Evolutionary conservation across 2,329 filamentous ascomycete genomes (phyloP).

Genomic region (Lecanosticta acicola): DNA sequence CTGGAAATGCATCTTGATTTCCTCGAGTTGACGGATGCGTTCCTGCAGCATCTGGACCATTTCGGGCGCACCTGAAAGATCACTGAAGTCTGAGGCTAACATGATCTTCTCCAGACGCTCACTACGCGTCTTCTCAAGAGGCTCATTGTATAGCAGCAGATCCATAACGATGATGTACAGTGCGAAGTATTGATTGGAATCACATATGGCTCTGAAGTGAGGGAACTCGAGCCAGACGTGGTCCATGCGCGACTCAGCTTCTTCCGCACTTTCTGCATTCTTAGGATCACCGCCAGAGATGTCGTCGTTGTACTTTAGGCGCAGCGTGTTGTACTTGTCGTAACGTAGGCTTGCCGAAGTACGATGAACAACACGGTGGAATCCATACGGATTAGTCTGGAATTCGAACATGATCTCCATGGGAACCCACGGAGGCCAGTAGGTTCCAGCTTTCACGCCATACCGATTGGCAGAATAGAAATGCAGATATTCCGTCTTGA

Average conservation of each 20-base stretch:
- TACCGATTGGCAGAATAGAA: conserved; percentile 94
- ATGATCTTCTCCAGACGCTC: conserved; percentile 98
- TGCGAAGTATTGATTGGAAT: conserved; percentile 94
- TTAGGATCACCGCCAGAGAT: conserved; percentile 59
- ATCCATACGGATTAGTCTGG: conserved; percentile 88
- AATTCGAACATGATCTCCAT: conserved; percentile 99
- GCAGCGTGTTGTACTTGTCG: conserved; percentile 96
- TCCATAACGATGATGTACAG: conserved; percentile 98
- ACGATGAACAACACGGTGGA: conserved; percentile 92
- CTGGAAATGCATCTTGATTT: conserved; percentile 95
- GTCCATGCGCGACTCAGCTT: conserved; percentile 70
- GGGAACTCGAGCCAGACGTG: conserved; percentile 97
- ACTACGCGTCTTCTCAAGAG: conserved; percentile 91
- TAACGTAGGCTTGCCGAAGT: conserved; percentile 91
- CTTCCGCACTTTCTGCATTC: conserved; percentile 38
- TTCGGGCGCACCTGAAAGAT: conserved; percentile 84
- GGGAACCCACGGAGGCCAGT: conserved; percentile 97
- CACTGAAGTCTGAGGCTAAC: conserved; percentile 96
- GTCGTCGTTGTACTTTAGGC: conserved; percentile 94
- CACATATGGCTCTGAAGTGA: conserved; percentile 87
- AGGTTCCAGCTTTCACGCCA: conserved; percentile 73
- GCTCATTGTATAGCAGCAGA: conserved; percentile 91
- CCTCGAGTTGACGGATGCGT: conserved; percentile 85
- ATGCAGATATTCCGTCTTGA: conserved; percentile 75
- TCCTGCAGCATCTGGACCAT: conserved; percentile 90